Evolutionary conservation across 2,329 filamentous ascomycete genomes (phyloP).

Genomic region (Fusarium sp.): DNA sequence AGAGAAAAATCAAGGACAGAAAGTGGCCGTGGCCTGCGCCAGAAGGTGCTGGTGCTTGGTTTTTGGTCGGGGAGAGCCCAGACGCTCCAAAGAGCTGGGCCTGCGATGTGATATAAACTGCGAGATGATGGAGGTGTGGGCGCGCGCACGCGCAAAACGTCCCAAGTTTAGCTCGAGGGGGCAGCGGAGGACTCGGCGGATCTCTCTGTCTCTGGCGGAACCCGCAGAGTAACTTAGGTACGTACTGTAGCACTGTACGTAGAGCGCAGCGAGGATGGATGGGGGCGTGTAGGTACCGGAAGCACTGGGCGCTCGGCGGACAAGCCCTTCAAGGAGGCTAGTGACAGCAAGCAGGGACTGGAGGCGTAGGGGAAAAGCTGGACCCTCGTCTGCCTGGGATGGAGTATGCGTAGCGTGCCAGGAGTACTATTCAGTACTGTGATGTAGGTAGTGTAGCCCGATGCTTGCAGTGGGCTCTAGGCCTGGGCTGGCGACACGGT

Average conservation of each 20-base stretch:
- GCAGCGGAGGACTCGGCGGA: slow-evolving; percentile 46
- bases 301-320: slow-evolving; percentile 43
- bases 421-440: slow-evolving; percentile 22
- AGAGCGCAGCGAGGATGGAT: slow-evolving; percentile 29
- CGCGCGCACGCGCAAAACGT: slow-evolving; percentile 48
- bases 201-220: slow-evolving; percentile 39
- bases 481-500: slow-evolving; percentile 7
- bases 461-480: slow-evolving; percentile 33
- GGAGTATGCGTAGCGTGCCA: slow-evolving; percentile 39
- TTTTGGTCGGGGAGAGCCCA: slow-evolving; percentile 45
- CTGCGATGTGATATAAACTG: slow-evolving; percentile 49
- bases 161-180: slow-evolving; percentile 47
- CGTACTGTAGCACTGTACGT: slow-evolving; percentile 26
- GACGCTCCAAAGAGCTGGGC: slow-evolving; percentile 48
- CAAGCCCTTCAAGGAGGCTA: slow-evolving; percentile 41
- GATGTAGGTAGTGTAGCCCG: slow-evolving; percentile 8
- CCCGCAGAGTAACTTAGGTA: slow-evolving; percentile 20
- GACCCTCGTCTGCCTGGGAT: slow-evolving; percentile 40
- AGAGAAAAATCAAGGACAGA: slow-evolving; percentile 27
- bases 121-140: slow-evolving; percentile 50
- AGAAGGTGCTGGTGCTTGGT: slow-evolving; percentile 43
- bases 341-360: slow-evolving; percentile 45
- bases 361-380: slow-evolving; percentile 40
- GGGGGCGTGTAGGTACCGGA: slow-evolving; percentile 41
- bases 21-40: slow-evolving; percentile 38